Evolutionary conservation across 1,284 basidiomycete genomes (phyloP).

Genomic region (Sphagnurus paluster): DNA sequence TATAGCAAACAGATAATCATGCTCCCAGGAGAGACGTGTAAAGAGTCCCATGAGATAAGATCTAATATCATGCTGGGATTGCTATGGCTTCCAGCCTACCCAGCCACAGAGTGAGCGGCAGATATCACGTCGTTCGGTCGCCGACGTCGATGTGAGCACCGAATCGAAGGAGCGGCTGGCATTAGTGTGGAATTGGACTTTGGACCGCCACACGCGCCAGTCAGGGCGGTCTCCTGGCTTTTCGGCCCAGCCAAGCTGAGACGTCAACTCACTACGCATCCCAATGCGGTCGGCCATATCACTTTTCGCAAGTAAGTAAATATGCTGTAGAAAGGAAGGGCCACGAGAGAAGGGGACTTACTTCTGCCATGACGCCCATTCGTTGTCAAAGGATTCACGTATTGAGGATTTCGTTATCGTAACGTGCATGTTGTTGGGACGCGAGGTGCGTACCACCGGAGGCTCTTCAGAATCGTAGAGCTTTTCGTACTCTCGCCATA

Average conservation of each 20-base stretch:
- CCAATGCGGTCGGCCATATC: constrained; percentile 76
- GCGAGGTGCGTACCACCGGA: constrained; percentile 27
- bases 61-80: no score
- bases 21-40: no score
- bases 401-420: constrained; percentile 30
- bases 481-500: constrained; percentile 60
- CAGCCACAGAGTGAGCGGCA: constrained; percentile 48
- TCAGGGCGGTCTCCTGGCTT: constrained; percentile 49
- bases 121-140: constrained; percentile 24
- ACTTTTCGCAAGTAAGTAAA: constrained; percentile 32
- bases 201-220: constrained; percentile 39
- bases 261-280: constrained; percentile 49
- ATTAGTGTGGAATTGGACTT: constrained; percentile 7
- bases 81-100: constrained; percentile 36
- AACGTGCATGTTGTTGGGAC: constrained; percentile 26
- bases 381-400: constrained; percentile 61
- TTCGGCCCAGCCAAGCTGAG: constrained; percentile 53
- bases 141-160: neutral
- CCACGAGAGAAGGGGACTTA: constrained; percentile 31
- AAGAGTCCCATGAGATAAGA: no score
- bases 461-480: constrained; percentile 44
- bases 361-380: constrained; percentile 72
- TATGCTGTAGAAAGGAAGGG: neutral
- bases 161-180: constrained; percentile 6
- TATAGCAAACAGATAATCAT: neutral